phyloP scores from a whole-genome alignment of 73 alveolate species.

The Blepharisma japonicum region DNA sequence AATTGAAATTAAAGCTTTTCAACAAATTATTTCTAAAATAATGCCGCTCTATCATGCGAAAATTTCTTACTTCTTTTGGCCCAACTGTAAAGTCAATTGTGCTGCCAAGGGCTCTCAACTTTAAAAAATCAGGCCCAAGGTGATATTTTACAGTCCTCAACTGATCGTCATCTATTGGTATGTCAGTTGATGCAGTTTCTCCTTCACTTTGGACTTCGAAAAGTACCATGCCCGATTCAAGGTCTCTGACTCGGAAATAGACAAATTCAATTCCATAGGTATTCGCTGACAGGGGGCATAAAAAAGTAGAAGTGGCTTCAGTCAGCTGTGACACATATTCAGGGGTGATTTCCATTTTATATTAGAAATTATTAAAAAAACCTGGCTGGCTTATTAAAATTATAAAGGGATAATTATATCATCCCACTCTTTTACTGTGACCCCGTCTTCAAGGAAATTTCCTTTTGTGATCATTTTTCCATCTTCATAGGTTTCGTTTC shows the following conservation, averaged over 20 bases:
- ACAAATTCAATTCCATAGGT: slow-evolving; percentile 63
- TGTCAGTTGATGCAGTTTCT: neutral
- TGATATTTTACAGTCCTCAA: slow-evolving; percentile 81
- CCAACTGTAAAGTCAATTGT: slow-evolving; percentile 77
- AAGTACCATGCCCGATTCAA: slow-evolving; percentile 62
- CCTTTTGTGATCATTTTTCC: neutral
- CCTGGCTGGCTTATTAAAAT: too few relatives aligned
- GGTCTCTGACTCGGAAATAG: slow-evolving; percentile 66
- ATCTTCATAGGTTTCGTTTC: neutral
- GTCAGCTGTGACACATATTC: neutral
- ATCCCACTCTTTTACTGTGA: slow-evolving; percentile 15
- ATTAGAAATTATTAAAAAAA: neutral
- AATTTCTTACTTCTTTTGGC: slow-evolving; percentile 72
- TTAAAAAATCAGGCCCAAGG: slow-evolving; percentile 87
- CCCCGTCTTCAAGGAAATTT: neutral
- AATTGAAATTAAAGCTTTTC: slow-evolving; percentile 76
- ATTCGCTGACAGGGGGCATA: slow-evolving; percentile 73
- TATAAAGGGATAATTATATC: too few relatives aligned
- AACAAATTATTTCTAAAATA: slow-evolving; percentile 79
- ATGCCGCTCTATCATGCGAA: slow-evolving; percentile 89
- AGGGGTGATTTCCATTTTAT: slow-evolving; percentile 25
- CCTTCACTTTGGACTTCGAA: slow-evolving; percentile 67
- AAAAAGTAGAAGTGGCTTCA: slow-evolving; percentile 42
- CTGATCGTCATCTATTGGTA: slow-evolving; percentile 54
- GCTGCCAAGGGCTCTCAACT: slow-evolving; percentile 73